phyloP scores from a whole-genome alignment of 2,329 filamentous ascomycete species.

The Colletotrichum sojae region DNA sequence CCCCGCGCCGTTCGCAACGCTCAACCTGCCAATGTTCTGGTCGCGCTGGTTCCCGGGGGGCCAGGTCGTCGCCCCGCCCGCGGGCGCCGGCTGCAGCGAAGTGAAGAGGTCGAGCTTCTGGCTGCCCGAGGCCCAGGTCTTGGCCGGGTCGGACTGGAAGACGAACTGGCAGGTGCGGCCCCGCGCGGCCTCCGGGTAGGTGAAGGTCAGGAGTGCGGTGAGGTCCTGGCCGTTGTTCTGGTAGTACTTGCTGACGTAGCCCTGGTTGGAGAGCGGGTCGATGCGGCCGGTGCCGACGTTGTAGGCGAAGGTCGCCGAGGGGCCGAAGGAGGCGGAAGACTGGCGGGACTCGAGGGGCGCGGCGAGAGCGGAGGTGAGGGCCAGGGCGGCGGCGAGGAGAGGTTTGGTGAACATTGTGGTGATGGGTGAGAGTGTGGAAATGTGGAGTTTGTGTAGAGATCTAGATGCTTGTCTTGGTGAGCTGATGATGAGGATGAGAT shows the following conservation, averaged over 20 bases:
- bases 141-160: conserved; percentile 44
- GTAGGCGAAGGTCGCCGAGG: conserved; percentile 45
- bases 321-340: conserved; percentile 41
- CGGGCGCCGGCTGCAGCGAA: conserved; percentile 43
- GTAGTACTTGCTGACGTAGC: conserved; percentile 43
- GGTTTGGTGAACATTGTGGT: conserved; percentile 45
- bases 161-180: conserved; percentile 47
- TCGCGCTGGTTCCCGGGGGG: conserved; percentile 47
- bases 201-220: conserved; percentile 49
- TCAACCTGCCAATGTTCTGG: conserved; percentile 38
- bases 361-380: conserved; percentile 43
- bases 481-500: background rate
- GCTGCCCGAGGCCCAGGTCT: conserved; percentile 42
- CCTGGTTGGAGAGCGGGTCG: conserved; percentile 23
- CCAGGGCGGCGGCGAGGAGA: conserved; percentile 41
- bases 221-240: conserved; percentile 46
- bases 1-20: conserved; percentile 10
- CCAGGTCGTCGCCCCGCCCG: conserved; percentile 42
- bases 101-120: conserved; percentile 48
- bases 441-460: background rate
- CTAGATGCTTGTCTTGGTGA: background rate
- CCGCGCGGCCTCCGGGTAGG: conserved; percentile 43
- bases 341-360: conserved; percentile 42
- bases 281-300: conserved; percentile 45
- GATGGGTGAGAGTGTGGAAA: background rate